Evolutionary conservation across 2,329 filamentous ascomycete genomes (phyloP), one percentile per base, ranked within the genome.

Genomic region (Cordyceps pruinosa): DNA sequence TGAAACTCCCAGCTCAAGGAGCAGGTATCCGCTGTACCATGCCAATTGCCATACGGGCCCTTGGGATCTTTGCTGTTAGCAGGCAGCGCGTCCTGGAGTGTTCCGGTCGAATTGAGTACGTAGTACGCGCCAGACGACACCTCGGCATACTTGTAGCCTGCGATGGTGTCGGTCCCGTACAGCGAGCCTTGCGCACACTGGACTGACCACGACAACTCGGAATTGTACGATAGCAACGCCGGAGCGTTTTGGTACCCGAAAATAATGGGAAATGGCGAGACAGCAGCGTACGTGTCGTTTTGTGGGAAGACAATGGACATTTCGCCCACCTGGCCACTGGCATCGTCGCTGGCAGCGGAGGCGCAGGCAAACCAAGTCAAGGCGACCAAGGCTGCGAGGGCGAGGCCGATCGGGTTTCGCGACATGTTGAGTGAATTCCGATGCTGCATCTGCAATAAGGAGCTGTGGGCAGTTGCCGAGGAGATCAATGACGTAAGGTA

Each of bases 261-360:
- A 12, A 59, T 46, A 5, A 59, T 26, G 46, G 58, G 58, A 35
- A 53, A 59, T 7, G 48, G 58, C 7, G 42, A 57, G 5, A 59
- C 46, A 5, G 23, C 53, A 2, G 39, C 47, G 21, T 57, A 57
- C 15, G 54, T 57, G 28, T 57, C 53, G 25, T 59, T 57, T 35
- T 26, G 54, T n/a, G 58, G 58, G 19, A 59, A 59, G 10, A 56
- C 53, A 37, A 53, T 41, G 4, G 46, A 52, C 41, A 53, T 35
- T 32, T 57, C 48, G 15, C 48, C 47, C 19, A 48, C 45, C 28
- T 48, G 35, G 34, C 12, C 7, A 28, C 23, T 35, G n/a, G 23
- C 37, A 39, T 50, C 46, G 30, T 50, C 37, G 39, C 21, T n/a
- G n/a, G n/a, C 28, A 56, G 30, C 17, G 26, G 46, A 57, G 54